Base-by-base conservation (phyloP, 2,329 filamentous ascomycete genomes). In the Cladorrhinum sp. region DNA sequence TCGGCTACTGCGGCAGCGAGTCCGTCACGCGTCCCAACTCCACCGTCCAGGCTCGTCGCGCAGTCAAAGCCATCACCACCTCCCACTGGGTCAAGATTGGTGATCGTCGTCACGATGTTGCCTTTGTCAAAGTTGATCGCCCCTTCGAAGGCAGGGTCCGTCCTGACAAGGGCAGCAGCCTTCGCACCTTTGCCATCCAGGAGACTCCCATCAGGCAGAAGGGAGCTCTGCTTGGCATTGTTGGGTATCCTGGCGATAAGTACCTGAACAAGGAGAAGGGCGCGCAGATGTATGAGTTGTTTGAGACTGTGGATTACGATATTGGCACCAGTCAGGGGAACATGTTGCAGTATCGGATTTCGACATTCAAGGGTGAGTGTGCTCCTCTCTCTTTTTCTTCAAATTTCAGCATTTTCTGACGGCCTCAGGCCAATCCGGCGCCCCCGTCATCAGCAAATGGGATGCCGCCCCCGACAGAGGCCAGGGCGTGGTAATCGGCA, bases 221-320 rank as follows among this genome's bases (percentile, higher is more conserved):
- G 2, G 33, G 24, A 0, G n/a, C 53, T 3, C 20, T 59, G 1
- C 30, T 74, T 4, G 73, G 72, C 1, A 59, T 75, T 7, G 67
- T 74, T 18, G 72, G 72, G 12, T 75, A 75, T 57, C 72, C 73
- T 1, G 70, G 66, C 5, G 71, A 52, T 30, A 52, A 52, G 23
- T 52, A 52, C 74, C 57, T 70, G 20, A 56, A 58, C 12, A 55
- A 62, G 14, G 62, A 75, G 42, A 58, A 59, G 1, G 73, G 73
- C n/a, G 72, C 67, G 7, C 60, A 70, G 60, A 75, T 75, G 73
- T 74, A 73, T 28, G 72, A 73, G 55, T 64, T 70, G 59, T 73
- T 68, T 55, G 24, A 54, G 9, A 51, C 14, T 2, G 68, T 64
- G 2, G 52, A 65, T 7, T 74, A 66, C 26, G 60, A 73, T 51